Base-by-base conservation (phyloP, 176 grass and related monocot genomes). In the Musa schizocarpa region DNA sequence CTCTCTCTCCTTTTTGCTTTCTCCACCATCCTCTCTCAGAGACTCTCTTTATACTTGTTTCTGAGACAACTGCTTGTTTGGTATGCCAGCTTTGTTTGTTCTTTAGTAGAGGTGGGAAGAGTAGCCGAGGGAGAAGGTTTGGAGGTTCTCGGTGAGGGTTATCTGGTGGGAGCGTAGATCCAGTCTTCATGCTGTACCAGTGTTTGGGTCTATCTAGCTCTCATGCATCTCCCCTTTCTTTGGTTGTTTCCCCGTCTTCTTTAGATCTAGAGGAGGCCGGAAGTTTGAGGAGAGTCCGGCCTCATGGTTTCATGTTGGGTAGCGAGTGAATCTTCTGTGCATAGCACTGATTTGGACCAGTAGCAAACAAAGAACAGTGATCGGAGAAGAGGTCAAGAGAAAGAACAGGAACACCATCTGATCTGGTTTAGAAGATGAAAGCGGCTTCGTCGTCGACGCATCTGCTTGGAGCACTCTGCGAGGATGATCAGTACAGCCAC, bases 381-480 rank as follows among this genome's bases (percentile, higher is more conserved):
- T 0, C 43, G 75, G 56, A 25, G 63, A 14, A 43, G 59, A 55
- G 54, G 20, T 24, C 13, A 25, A 67, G 51, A 75, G 72, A 65
- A 78, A 54, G 75, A 8, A 17, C 76, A 0, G 52, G 58, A 14
- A 62, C 26, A 14, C 29, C n/a, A 14, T 34, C 75, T 20, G 34
- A 13, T 52, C 92, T 96, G 58, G 52, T 67, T 81, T 86, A 50
- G 71, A 79, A 72, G 71, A 77, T 81, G 78, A 89, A 89, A 84
- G 85, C 92, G 19, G 84, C 86, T 72, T 65, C 92, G 61, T 88
- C 89, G 19, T 87, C 89, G 63, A 76, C 77, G 9, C 75, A 90
- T 53, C 92, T 92, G 80, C 92, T 96, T 49, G 87, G 83, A 77
- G 85, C 85, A 70, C 81, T 54, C 67, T 53, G 17, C 11, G 83